Conservation (phyloP, 2,329 filamentous ascomycete genomes). For the Hypoxylon sp. region DNA sequence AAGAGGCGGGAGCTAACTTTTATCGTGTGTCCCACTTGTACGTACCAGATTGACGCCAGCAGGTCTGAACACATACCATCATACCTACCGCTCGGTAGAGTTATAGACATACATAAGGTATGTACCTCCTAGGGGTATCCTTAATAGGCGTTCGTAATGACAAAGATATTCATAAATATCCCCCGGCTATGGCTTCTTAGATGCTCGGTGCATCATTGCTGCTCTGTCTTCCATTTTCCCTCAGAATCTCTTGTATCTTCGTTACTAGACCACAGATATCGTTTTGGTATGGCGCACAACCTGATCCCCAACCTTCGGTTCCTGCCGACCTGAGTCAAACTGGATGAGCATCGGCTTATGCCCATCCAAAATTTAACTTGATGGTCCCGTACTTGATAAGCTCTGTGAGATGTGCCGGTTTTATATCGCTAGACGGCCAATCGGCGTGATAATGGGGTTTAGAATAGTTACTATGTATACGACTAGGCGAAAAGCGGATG, state of each 20-base stretch:
- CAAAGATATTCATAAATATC: neutral
- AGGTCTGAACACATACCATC: too few species aligned
- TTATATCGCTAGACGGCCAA: slow-evolving; percentile 9
- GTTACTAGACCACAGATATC: too few species aligned
- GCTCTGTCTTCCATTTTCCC: too few species aligned
- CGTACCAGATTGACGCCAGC: slow-evolving; percentile 2
- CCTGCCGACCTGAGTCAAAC: too few species aligned
- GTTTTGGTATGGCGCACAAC: too few species aligned
- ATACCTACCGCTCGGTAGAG: neutral
- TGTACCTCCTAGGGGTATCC: neutral
- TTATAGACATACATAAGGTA: neutral
- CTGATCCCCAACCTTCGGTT: neutral
- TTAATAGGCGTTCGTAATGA: neutral
- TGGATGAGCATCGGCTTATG: too few species aligned
- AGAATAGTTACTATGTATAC: neutral
- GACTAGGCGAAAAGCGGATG: slow-evolving; percentile 20
- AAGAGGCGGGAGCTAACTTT: slow-evolving; percentile 15
- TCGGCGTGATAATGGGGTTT: slow-evolving; percentile 4
- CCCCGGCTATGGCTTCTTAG: too few species aligned
- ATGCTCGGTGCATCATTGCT: too few species aligned
- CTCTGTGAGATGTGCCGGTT: neutral
- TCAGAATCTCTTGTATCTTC: too few species aligned
- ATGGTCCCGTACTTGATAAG: too few species aligned
- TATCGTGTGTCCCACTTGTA: neutral
- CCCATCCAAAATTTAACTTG: too few species aligned